Base-by-base conservation (phyloP, 2,329 filamentous ascomycete species). In the Blastomyces silverae region DNA sequence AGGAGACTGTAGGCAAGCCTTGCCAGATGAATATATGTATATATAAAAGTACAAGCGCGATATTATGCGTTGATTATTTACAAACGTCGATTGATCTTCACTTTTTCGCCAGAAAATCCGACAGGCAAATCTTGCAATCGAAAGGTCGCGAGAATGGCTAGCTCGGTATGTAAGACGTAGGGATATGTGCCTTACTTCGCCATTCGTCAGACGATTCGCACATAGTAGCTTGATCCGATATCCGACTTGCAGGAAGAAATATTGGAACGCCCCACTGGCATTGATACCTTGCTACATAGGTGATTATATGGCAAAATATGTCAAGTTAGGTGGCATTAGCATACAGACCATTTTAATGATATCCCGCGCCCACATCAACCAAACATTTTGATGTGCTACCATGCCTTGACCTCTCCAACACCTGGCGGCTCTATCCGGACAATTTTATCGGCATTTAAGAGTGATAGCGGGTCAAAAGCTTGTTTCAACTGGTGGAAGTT, bases 381-480 rank as follows among this genome's bases (percentile, higher is more conserved):
- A 57, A 39, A 10, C 8, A 17, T 20, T 22, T 60, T 31, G 1
- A 50, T 48, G 25, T 1, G 75, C 64, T 72, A 82, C 80, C 80
- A 81, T 69, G 78, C 70, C 64, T 77, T 78, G 3, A 81, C 72
- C 70, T 85, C 83, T 2, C 81, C 83, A 22, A 75, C 69, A 64
- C 75, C 77, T 8, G 83, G 81, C 67, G 73, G 70, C 68, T 84
- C 79, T 50, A 82, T 77, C n/a, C 85, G 77, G n/a, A 87, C 81
- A 66, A 87, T 80, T 75, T 88, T 88, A 73, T 88, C 85, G 70
- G 84, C 86, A 69, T 88, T 88, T 34, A 87, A 79, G 69, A 87
- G 71, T 70, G 85, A 85, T n/a, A 86, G 75, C n/a, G 86, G 86
- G 71, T 88, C 86, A 70, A 86, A 84, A 17, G 86, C 84, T 73